phyloP scores from a whole-genome alignment of 257 asterid species.

The Penstemon newberryi region DNA sequence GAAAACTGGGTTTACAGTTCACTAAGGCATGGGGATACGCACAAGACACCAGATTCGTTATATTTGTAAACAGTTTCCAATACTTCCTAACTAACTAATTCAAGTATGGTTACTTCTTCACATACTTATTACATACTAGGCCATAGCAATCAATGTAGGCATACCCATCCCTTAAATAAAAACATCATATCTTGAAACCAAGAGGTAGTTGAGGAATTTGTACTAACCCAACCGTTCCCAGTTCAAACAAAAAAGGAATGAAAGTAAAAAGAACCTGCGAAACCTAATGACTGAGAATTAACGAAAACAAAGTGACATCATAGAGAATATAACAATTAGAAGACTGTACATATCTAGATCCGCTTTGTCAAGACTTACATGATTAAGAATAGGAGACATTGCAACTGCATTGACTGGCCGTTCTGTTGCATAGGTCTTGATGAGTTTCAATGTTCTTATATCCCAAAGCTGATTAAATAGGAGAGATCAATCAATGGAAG shows the following conservation, averaged over 20 bases:
- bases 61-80: neutral
- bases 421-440: conserved; percentile 76
- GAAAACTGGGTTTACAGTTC: neutral
- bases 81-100: no score
- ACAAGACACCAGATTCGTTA: neutral
- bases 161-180: neutral
- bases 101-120: no score
- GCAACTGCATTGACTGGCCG: conserved; percentile 91
- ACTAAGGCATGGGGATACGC: neutral
- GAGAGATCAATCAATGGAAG: conserved; percentile 23
- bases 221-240: neutral
- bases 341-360: neutral
- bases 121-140: neutral
- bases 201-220: neutral
- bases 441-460: conserved; percentile 63
- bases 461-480: conserved; percentile 81
- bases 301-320: neutral
- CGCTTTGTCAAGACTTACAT: conserved; percentile 51
- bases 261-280: neutral
- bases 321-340: neutral
- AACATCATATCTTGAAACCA: neutral
- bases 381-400: conserved; percentile 89
- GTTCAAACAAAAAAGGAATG: neutral
- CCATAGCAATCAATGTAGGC: neutral
- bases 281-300: neutral